Evolutionary conservation across 305 asterid genomes (phyloP).

Genomic region (Fraxinus floribunda): DNA sequence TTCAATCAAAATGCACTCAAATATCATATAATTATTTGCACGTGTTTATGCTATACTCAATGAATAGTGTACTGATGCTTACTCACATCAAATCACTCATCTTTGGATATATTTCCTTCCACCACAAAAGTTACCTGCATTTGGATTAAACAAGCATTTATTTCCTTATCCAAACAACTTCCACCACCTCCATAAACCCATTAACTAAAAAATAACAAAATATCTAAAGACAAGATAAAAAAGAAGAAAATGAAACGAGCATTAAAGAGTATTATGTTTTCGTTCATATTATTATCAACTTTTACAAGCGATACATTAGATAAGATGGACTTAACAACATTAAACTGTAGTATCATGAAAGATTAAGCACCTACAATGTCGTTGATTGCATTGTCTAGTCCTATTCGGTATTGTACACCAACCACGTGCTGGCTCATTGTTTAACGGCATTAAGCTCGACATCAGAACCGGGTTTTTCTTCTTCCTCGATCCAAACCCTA

Average conservation of each 20-base stretch:
- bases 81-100: not conserved
- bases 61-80: not conserved
- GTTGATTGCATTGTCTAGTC: not conserved
- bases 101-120: not conserved
- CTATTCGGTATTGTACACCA: not conserved
- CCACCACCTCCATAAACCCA: not conserved
- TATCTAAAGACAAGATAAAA: not conserved
- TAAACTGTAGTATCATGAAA: not conserved
- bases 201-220: not conserved
- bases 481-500: conserved; percentile 34
- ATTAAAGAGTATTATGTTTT: not conserved
- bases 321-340: not conserved
- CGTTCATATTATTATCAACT: not conserved
- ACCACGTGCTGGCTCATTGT: conserved; percentile 11
- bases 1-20: not conserved
- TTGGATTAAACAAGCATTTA: not conserved
- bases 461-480: conserved; percentile 21
- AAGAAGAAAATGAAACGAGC: not conserved
- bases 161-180: not conserved
- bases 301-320: not conserved
- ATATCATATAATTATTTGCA: not conserved
- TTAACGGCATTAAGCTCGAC: conserved; percentile 47
- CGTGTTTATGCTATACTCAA: not conserved
- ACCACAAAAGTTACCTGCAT: not conserved
- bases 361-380: not conserved